Base-by-base conservation (phyloP, 345 rosid species). In the Eucalyptus cladocalyx region DNA sequence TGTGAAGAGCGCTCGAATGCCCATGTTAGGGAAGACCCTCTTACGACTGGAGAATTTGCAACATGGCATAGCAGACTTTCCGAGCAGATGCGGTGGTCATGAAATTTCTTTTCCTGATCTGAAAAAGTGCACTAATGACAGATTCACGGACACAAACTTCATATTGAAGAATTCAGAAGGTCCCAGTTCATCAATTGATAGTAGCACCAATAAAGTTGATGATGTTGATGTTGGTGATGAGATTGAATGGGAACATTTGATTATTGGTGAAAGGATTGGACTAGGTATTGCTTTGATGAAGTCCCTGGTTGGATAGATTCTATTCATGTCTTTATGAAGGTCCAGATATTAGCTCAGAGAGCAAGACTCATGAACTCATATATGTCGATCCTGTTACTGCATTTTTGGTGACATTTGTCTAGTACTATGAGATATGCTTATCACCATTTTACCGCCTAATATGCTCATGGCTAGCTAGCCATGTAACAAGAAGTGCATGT, bases 211-310 rank as follows among this genome's bases (percentile, higher is more conserved):
- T 93, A 93, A 93, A 93, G 91, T 91, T 91, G 96, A 95, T 89
- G 99, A 97, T 90, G 98, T 94, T 76, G 96, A 97, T 95, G 97
- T 96, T 54, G 93, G 97, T 87, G 97, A 96, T 93, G 99, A 98
- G 94, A 97, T 97, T 93, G 96, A 96, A 54, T 98, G 99, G 99
- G 99, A 96, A 91, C 95, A 98, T 93, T 92, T 98, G 95, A 96
- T 93, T 65, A 92, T 98, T 89, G 99, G 97, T 88, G 99, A 97
- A 90, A 95, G 99, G 92, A 97, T 98, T 95, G 99, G 99, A 93
- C 92, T 97, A 94, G 99, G 99, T 98, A 95, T 90, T 83, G 56
- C 15, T 60, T 32, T 88, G 89, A 17, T 76, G 48, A 86, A 51
- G 86, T 88, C 89, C 56, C 86, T 24, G 28, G 62, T 93, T 86